Conservation (phyloP, 2,329 filamentous ascomycete genomes). For the Alternaria sp. region DNA sequence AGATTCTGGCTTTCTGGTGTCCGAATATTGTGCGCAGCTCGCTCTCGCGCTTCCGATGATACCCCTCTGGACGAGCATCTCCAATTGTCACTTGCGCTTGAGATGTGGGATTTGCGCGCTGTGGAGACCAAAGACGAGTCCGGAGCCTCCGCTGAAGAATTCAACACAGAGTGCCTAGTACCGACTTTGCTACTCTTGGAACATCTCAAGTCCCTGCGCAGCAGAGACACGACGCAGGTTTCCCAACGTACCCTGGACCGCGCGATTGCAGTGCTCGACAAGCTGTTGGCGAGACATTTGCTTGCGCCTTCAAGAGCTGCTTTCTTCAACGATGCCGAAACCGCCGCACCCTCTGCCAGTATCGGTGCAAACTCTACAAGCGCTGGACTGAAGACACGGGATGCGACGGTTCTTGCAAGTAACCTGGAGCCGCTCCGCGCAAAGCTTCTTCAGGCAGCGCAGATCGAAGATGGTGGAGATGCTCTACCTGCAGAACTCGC, state of each 20-base stretch:
- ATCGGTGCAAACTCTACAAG: constrained; percentile 9
- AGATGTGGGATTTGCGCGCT: constrained; percentile 47
- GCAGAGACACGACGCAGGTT: not conserved
- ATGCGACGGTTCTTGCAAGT: constrained; percentile 27
- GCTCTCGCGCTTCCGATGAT: not conserved
- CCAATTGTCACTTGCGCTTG: constrained; percentile 34
- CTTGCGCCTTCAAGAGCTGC: constrained; percentile 51
- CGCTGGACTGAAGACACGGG: constrained; percentile 4
- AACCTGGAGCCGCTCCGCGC: constrained; percentile 39
- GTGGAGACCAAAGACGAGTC: constrained; percentile 37
- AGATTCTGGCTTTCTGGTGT: constrained; percentile 46
- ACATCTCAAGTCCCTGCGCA: constrained; percentile 18
- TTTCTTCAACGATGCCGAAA: constrained; percentile 42
- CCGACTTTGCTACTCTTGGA: constrained; percentile 40
- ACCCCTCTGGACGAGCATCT: constrained; percentile 18
- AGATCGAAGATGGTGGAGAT: constrained; percentile 40
- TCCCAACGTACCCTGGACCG: constrained; percentile 9
- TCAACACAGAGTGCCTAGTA: constrained; percentile 49
- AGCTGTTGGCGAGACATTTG: constrained; percentile 53
- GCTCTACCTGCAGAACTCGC: constrained; percentile 29
- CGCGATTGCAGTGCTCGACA: constrained; percentile 40
- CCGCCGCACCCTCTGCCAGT: constrained; percentile 8
- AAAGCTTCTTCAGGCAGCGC: constrained; percentile 42
- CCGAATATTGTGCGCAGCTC: constrained; percentile 19
- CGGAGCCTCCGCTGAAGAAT: constrained; percentile 45